Percentiles rank a stretch among this genome's conserved stretches.
Conservation (phyloP, 1,284 basidiomycete species). For the Puccinia coronata region DNA sequence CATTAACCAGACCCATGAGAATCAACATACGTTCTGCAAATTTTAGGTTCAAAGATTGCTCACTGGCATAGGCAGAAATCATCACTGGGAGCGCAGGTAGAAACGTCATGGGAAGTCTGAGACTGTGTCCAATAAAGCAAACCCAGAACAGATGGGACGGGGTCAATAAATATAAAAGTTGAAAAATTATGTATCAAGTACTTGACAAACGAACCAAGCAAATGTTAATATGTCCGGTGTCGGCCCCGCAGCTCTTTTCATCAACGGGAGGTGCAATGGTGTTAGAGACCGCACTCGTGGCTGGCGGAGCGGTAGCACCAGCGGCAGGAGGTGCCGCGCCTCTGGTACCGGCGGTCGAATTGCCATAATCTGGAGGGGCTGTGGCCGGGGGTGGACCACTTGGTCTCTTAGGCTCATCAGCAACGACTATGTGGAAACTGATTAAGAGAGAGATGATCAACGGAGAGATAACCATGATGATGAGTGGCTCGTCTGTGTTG, state of each 20-base stretch:
- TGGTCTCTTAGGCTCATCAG: not conserved
- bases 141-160: not conserved
- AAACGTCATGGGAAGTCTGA: slow-evolving; percentile 11
- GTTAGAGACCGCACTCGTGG: not conserved
- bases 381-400: not conserved
- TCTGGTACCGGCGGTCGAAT: not conserved
- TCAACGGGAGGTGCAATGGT: not conserved
- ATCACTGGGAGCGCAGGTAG: slow-evolving; percentile 24
- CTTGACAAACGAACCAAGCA: slow-evolving; percentile 9
- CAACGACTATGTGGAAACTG: not conserved
- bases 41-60: not conserved
- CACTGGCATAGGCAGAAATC: slow-evolving; percentile 42
- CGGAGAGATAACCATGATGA: not conserved
- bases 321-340: not conserved
- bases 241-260: not conserved
- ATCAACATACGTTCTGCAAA: not conserved
- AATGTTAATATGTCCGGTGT: not conserved
- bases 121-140: slow-evolving; percentile 2
- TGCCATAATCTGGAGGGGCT: not conserved
- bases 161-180: not conserved
- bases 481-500: not conserved
- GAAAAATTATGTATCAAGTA: not conserved
- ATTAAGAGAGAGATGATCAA: not conserved
- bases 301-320: not conserved
- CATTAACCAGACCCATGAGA: not conserved